Conservation (phyloP, 805 yeast species). For the Spathaspora sp. region DNA sequence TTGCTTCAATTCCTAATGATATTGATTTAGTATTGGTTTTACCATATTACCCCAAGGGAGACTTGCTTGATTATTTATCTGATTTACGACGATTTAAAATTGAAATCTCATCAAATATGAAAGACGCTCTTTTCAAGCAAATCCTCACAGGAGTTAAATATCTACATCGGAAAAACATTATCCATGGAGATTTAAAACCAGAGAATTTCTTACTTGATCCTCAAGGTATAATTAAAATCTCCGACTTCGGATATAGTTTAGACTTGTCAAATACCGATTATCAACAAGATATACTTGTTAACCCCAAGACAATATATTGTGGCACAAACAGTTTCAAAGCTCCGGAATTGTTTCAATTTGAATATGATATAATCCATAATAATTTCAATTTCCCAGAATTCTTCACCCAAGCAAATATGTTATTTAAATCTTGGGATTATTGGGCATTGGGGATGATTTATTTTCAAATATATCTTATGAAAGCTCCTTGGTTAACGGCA, state of each 20-base stretch:
- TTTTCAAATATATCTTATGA: conserved; percentile 40
- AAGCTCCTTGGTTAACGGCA: conserved; percentile 48
- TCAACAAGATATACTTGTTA: conserved; percentile 10
- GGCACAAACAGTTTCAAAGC: conserved; percentile 56
- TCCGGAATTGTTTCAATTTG: conserved; percentile 43
- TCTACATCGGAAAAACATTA: conserved; percentile 40
- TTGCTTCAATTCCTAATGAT: conserved; percentile 14
- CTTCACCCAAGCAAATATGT: background rate
- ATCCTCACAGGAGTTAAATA: conserved; percentile 42
- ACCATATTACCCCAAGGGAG: conserved; percentile 46
- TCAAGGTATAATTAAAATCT: conserved; percentile 41
- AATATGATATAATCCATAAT: conserved; percentile 11
- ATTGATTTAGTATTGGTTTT: conserved; percentile 32
- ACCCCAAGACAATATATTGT: conserved; percentile 23
- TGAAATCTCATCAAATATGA: conserved; percentile 27
- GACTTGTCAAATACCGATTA: conserved; percentile 22
- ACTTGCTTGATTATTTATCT: conserved; percentile 42
- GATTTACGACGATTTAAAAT: conserved; percentile 32
- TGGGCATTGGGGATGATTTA: conserved; percentile 54
- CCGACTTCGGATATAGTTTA: conserved; percentile 51
- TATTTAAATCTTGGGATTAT: conserved; percentile 38
- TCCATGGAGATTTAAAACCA: conserved; percentile 53
- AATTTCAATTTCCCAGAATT: conserved; percentile 7
- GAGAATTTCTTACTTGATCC: conserved; percentile 48
- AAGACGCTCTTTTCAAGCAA: conserved; percentile 45